Percentiles rank a stretch among this genome's conserved stretches.
Conservation (phyloP, 139 green algal genomes). For the Chlamydomonas asymmetrica region DNA sequence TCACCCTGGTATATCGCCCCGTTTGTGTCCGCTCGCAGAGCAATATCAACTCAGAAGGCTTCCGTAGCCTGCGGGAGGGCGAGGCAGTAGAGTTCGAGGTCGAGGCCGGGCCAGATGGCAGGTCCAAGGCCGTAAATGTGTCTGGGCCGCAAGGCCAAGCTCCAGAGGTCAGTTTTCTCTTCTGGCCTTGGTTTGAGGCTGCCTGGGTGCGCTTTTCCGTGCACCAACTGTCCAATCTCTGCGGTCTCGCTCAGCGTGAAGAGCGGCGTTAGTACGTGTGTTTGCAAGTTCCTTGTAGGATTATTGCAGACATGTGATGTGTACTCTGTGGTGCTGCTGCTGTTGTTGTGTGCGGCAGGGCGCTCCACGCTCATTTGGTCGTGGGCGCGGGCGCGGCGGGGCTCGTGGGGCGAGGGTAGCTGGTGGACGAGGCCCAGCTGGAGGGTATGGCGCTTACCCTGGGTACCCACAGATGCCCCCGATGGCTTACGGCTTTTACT, state of each 20-base stretch:
- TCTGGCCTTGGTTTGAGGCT: background rate
- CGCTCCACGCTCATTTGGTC: constrained; percentile 24
- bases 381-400: constrained; percentile 22
- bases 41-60: constrained; percentile 91
- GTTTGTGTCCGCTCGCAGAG: constrained; percentile 56
- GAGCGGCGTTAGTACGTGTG: too few species aligned
- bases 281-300: too few species aligned
- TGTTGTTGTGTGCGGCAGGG: too few species aligned
- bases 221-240: too few species aligned
- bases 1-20: background rate
- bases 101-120: constrained; percentile 81
- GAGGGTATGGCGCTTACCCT: constrained; percentile 20
- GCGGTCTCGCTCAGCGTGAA: too few species aligned
- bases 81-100: constrained; percentile 93
- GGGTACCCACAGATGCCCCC: constrained; percentile 42
- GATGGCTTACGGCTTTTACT: constrained; percentile 44
- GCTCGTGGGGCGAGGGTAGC: constrained; percentile 8
- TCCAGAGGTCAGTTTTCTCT: constrained; percentile 60
- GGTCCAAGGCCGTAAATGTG: constrained; percentile 90
- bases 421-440: constrained; percentile 4
- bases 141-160: constrained; percentile 79
- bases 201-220: background rate
- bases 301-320: too few species aligned
- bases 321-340: too few species aligned
- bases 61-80: constrained; percentile 86